Evolutionary conservation across 176 grass and related monocot species (phyloP).

Genomic region (Triticum timopheevii): DNA sequence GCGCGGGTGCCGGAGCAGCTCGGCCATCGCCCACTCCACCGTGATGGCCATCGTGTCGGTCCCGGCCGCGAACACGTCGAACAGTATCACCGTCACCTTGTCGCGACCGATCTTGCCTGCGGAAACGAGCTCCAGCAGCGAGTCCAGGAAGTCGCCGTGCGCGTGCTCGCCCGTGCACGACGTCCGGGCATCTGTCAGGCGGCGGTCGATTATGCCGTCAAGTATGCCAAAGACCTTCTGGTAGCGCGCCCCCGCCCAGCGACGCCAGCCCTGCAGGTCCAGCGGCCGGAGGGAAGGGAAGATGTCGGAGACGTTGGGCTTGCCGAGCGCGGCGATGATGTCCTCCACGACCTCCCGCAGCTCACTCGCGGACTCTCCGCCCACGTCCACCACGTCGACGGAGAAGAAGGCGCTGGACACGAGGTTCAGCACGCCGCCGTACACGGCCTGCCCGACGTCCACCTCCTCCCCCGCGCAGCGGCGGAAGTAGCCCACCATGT

Average conservation of each 20-base stretch:
- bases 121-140: conserved; percentile 4
- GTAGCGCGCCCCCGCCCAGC: background rate
- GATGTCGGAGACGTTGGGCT: conserved; percentile 34
- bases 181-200: background rate
- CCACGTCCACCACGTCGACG: conserved; percentile 24
- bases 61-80: background rate
- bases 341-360: conserved; percentile 1
- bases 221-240: background rate
- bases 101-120: background rate
- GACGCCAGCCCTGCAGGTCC: conserved; percentile 31
- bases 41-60: background rate
- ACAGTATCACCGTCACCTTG: background rate
- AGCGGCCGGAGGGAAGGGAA: conserved; percentile 29
- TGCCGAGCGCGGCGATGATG: background rate
- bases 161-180: background rate
- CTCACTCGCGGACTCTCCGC: background rate
- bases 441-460: conserved; percentile 5
- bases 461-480: background rate
- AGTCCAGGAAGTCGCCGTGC: conserved; percentile 35
- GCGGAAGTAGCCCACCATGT: background rate
- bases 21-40: background rate
- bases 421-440: conserved; percentile 21
- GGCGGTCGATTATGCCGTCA: conserved; percentile 8
- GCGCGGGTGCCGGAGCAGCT: background rate
- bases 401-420: conserved; percentile 37